These are phyloP conservation scores for Scheffersomyces stipitis DNA, from an alignment of 805 yeast species.

Conservation along the genomic window DNA sequence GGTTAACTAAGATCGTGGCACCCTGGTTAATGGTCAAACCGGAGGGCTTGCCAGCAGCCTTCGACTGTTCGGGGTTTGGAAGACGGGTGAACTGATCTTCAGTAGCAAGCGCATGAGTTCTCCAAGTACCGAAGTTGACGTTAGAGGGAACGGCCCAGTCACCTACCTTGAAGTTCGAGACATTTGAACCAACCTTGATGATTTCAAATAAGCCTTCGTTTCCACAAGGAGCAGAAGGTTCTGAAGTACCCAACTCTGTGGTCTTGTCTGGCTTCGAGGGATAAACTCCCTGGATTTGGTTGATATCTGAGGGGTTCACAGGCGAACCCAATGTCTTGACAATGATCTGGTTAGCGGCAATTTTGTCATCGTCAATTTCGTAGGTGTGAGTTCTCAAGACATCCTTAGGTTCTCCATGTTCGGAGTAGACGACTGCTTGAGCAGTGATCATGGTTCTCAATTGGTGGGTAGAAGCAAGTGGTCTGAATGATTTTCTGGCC, in stretches of 20 bases:
- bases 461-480: not conserved
- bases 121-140: slow-evolving; percentile 92
- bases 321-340: slow-evolving; percentile 43
- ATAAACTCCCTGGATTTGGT: slow-evolving; percentile 47
- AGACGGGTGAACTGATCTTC: slow-evolving; percentile 57
- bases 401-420: slow-evolving; percentile 66
- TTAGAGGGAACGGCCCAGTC: slow-evolving; percentile 85
- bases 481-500: not conserved
- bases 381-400: slow-evolving; percentile 53
- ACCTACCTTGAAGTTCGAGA: slow-evolving; percentile 52
- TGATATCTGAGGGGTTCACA: slow-evolving; percentile 45
- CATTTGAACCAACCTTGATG: slow-evolving; percentile 63
- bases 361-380: slow-evolving; percentile 46
- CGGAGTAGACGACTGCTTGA: slow-evolving; percentile 64
- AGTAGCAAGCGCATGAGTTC: slow-evolving; percentile 65
- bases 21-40: slow-evolving; percentile 55
- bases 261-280: slow-evolving; percentile 51
- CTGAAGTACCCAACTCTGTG: slow-evolving; percentile 53
- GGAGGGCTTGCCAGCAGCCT: slow-evolving; percentile 28
- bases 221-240: slow-evolving; percentile 83
- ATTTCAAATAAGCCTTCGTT: slow-evolving; percentile 92
- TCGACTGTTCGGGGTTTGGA: slow-evolving; percentile 51
- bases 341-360: slow-evolving; percentile 32
- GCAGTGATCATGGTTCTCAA: slow-evolving; percentile 46
- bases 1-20: slow-evolving; percentile 90